phyloP scores from a whole-genome alignment of 108 stramenopile genomes.

The Conticribra weissflogii region DNA sequence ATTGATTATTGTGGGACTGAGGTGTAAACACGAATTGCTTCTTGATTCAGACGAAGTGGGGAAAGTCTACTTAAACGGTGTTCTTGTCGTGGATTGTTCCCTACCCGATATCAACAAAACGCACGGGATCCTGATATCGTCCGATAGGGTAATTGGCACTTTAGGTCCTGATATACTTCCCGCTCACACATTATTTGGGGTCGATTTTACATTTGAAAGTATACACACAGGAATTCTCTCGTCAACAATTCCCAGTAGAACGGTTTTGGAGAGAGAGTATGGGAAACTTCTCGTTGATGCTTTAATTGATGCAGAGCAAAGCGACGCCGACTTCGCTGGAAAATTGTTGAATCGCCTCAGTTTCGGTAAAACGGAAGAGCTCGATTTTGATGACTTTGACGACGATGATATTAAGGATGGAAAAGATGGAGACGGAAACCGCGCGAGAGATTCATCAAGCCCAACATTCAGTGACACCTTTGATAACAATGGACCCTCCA shows the following conservation, averaged over 20 bases:
- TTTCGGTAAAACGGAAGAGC: conserved; percentile 47
- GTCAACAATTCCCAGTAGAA: conserved; percentile 53
- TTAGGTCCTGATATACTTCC: conserved; percentile 50
- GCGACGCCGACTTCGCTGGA: conserved; percentile 52
- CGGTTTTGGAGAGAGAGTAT: conserved; percentile 42
- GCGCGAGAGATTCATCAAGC: conserved; percentile 1
- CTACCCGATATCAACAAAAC: background rate
- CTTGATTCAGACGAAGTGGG: conserved; percentile 70
- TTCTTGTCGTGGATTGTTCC: conserved; percentile 55
- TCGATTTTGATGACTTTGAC: conserved; percentile 42
- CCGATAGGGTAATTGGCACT: conserved; percentile 48
- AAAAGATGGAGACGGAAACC: conserved; percentile 2
- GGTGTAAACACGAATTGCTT: conserved; percentile 70
- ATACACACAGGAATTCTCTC: conserved; percentile 47
- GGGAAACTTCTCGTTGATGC: conserved; percentile 53
- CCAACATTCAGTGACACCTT: conserved; percentile 24
- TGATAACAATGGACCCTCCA: conserved; percentile 4
- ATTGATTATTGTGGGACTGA: conserved; percentile 50
- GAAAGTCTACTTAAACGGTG: conserved; percentile 73
- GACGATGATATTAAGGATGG: conserved; percentile 42
- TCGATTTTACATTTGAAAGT: conserved; percentile 65
- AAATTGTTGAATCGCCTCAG: conserved; percentile 67
- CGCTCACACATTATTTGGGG: conserved; percentile 73
- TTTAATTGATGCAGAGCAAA: conserved; percentile 65
- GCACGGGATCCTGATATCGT: background rate